Conservation (phyloP, 2,329 filamentous ascomycete genomes). For the Penicillium verrucosum region DNA sequence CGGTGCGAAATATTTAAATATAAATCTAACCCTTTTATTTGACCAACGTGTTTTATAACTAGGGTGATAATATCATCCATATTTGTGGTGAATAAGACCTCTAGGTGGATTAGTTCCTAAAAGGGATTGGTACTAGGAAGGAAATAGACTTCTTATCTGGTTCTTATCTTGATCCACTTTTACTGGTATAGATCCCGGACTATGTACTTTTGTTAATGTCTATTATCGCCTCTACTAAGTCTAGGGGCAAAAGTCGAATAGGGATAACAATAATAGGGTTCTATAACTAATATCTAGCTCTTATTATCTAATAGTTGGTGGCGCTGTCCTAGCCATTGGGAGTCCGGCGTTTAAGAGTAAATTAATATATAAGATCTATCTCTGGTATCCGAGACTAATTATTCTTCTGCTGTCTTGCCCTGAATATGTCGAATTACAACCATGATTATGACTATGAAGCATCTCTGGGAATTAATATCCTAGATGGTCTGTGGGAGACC, state of each 20-base stretch:
- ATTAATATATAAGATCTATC: not conserved
- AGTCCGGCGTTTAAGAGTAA: not conserved
- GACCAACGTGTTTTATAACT: not conserved
- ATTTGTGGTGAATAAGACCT: too few relatives aligned
- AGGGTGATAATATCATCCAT: constrained; percentile 1
- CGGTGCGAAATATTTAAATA: not conserved
- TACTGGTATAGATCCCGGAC: too few relatives aligned
- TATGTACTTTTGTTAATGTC: too few relatives aligned
- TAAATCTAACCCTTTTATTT: not conserved
- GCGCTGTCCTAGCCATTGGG: too few relatives aligned
- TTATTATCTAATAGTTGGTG: not conserved
- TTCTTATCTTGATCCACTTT: too few relatives aligned
- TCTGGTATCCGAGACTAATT: not conserved
- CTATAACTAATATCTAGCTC: too few relatives aligned
- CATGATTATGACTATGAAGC: not conserved
- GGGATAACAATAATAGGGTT: too few relatives aligned
- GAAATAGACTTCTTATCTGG: too few relatives aligned
- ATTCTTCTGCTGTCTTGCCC: not conserved
- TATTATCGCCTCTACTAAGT: too few relatives aligned
- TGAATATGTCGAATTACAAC: not conserved
- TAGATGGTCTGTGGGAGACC: not conserved
- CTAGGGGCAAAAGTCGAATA: too few relatives aligned
- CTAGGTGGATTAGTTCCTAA: too few relatives aligned
- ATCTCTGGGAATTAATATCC: not conserved
- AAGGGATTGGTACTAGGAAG: too few relatives aligned